Percentiles rank a stretch among this genome's conserved stretches.
Conservation (phyloP, 495 filamentous ascomycete genomes). For the Lasiosphaeria ovina region DNA sequence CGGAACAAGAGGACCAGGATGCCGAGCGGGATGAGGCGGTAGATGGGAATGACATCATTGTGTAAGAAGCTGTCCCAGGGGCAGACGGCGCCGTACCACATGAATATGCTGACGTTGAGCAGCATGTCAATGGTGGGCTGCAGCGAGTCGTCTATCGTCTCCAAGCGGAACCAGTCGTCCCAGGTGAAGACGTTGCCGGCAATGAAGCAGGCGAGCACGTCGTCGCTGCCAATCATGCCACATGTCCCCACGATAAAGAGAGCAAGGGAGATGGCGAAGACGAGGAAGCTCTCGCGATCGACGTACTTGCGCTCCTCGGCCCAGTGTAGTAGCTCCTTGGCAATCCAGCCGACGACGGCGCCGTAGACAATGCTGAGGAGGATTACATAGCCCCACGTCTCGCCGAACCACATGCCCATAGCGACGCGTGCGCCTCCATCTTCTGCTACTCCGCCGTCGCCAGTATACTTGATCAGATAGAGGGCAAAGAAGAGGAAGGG, state of each 20-base stretch:
- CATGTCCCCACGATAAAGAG: slow-evolving; percentile 85
- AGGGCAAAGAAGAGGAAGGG: slow-evolving; percentile 85
- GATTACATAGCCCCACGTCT: slow-evolving; percentile 84
- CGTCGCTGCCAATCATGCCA: slow-evolving; percentile 87
- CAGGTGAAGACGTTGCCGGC: slow-evolving; percentile 89
- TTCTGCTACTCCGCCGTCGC: slow-evolving; percentile 45
- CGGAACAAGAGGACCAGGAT: slow-evolving; percentile 79
- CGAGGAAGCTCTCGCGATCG: slow-evolving; percentile 85
- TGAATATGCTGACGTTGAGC: slow-evolving; percentile 78
- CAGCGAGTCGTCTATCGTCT: slow-evolving; percentile 82
- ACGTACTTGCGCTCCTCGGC: slow-evolving; percentile 80
- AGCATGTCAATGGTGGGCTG: slow-evolving; percentile 86
- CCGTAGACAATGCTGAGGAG: slow-evolving; percentile 79
- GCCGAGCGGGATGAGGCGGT: slow-evolving; percentile 73
- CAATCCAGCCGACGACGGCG: slow-evolving; percentile 71
- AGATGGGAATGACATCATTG: slow-evolving; percentile 71
- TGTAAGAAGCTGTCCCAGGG: slow-evolving; percentile 71
- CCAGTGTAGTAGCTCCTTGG: slow-evolving; percentile 78
- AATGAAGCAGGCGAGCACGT: slow-evolving; percentile 90
- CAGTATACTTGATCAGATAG: slow-evolving; percentile 76
- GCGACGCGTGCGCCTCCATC: slow-evolving; percentile 62
- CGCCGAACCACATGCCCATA: slow-evolving; percentile 79
- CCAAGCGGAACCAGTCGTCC: slow-evolving; percentile 90
- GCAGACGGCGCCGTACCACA: slow-evolving; percentile 88
- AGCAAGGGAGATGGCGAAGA: slow-evolving; percentile 55